Evolutionary conservation across 2,329 filamentous ascomycete species (phyloP).

Genomic region (Zasmidium cellare): DNA sequence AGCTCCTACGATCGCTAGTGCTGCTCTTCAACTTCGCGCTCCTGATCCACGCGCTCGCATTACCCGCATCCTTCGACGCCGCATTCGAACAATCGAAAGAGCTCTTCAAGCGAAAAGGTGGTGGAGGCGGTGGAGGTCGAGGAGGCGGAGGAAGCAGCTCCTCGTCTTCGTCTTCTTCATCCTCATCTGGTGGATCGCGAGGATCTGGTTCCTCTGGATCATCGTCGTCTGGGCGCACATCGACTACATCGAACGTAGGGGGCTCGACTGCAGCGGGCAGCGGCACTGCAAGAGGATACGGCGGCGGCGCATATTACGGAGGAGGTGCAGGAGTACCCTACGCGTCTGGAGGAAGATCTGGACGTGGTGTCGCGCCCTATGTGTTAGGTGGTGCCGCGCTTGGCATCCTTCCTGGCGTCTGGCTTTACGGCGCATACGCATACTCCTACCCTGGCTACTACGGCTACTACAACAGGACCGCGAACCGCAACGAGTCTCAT

Average conservation of each 20-base stretch:
- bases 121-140: slow-evolving; percentile 45
- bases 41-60: slow-evolving; percentile 32
- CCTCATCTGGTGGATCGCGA: slow-evolving; percentile 19
- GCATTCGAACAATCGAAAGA: slow-evolving; percentile 36
- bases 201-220: slow-evolving; percentile 18
- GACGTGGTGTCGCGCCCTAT: slow-evolving; percentile 51
- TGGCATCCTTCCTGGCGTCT: slow-evolving; percentile 63
- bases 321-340: slow-evolving; percentile 67
- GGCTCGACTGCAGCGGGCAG: slow-evolving; percentile 56
- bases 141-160: slow-evolving; percentile 35
- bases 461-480: slow-evolving; percentile 46
- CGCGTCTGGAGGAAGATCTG: slow-evolving; percentile 40
- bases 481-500: slow-evolving; percentile 56
- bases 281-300: slow-evolving; percentile 59
- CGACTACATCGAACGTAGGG: slow-evolving; percentile 15
- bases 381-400: slow-evolving; percentile 52
- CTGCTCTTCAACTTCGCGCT: slow-evolving; percentile 32
- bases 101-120: slow-evolving; percentile 50
- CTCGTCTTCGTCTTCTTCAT: slow-evolving; percentile 6
- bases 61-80: slow-evolving; percentile 28
- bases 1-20: slow-evolving; percentile 27
- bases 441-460: slow-evolving; percentile 63
- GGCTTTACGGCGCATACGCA: slow-evolving; percentile 64
- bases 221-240: slow-evolving; percentile 16
- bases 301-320: slow-evolving; percentile 64